Evolutionary conservation across 257 asterid species (phyloP).

Genomic region (Capsicum pubescens): DNA sequence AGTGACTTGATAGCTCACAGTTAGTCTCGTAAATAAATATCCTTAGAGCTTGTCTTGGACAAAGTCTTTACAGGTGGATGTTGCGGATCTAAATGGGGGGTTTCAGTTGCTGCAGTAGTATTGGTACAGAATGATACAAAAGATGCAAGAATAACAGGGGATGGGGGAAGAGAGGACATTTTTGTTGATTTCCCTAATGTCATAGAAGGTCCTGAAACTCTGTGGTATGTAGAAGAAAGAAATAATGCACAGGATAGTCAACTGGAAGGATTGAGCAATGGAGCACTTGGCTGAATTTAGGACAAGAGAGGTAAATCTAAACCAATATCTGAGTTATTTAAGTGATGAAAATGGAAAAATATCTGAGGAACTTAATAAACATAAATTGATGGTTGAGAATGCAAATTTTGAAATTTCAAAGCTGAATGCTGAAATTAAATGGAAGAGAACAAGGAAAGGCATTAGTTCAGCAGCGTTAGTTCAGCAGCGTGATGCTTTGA

Average conservation of each 20-base stretch:
- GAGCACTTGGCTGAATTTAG: too few relatives aligned
- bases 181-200: constrained; percentile 97
- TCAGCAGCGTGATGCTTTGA: constrained; percentile 79
- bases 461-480: constrained; percentile 49
- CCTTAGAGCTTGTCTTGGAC: constrained; percentile 30
- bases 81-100: constrained; percentile 32
- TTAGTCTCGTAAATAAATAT: constrained; percentile 20
- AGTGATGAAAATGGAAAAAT: too few relatives aligned
- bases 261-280: constrained; percentile 36
- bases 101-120: constrained; percentile 36
- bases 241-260: constrained; percentile 46
- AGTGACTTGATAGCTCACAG: constrained; percentile 18
- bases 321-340: too few relatives aligned
- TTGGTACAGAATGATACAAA: constrained; percentile 42
- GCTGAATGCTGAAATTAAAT: constrained; percentile 72
- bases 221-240: constrained; percentile 56
- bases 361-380: constrained; percentile 52
- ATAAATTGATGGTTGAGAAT: constrained; percentile 57
- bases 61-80: constrained; percentile 47
- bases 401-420: constrained; percentile 18
- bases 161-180: constrained; percentile 74
- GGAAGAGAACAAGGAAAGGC: constrained; percentile 89
- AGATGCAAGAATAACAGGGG: constrained; percentile 57
- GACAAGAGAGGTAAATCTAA: too few relatives aligned
- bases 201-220: constrained; percentile 74